phyloP scores from a whole-genome alignment of 129 eudicot genomes.

The Chrysanthemum lavandulifolium region DNA sequence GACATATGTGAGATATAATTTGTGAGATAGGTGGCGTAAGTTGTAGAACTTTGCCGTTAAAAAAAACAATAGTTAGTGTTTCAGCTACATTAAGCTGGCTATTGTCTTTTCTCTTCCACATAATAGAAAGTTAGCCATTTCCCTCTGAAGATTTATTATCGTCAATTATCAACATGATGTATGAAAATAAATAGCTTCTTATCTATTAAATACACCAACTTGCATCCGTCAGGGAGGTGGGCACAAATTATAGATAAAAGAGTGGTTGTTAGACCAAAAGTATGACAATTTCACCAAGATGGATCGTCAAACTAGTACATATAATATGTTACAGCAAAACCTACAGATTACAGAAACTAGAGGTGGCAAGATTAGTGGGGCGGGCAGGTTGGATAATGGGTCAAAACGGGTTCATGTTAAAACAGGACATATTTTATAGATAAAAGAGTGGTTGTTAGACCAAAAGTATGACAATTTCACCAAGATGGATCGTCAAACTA shows the following conservation, averaged over 20 bases:
- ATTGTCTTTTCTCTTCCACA: slow-evolving; percentile 17
- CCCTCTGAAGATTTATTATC: slow-evolving; percentile 12
- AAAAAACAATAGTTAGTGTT: too few species aligned
- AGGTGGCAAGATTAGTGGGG: too few species aligned
- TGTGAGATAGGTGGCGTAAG: too few species aligned
- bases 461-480: slow-evolving; percentile 10
- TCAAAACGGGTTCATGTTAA: too few species aligned
- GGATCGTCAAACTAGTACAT: slow-evolving; percentile 6
- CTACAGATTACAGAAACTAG: slow-evolving; percentile 1
- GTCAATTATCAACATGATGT: slow-evolving; percentile 12
- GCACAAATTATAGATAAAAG: too few species aligned
- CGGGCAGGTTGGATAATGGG: too few species aligned
- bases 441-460: too few species aligned
- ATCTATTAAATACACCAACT: slow-evolving; percentile 1
- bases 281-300: slow-evolving; percentile 11
- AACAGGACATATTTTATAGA: too few species aligned
- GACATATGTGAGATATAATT: too few species aligned
- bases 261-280: too few species aligned
- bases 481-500: neutral
- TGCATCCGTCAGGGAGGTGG: too few species aligned
- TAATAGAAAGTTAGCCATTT: neutral
- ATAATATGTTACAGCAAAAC: slow-evolving; percentile 18
- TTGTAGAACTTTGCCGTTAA: too few species aligned
- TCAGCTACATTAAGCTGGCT: slow-evolving; percentile 6
- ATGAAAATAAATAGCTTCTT: neutral